A percentile compares a stretch with the other conserved stretches of the same genome.
Conservation (phyloP, 306 rosid species). For the Lablab purpureus region DNA sequence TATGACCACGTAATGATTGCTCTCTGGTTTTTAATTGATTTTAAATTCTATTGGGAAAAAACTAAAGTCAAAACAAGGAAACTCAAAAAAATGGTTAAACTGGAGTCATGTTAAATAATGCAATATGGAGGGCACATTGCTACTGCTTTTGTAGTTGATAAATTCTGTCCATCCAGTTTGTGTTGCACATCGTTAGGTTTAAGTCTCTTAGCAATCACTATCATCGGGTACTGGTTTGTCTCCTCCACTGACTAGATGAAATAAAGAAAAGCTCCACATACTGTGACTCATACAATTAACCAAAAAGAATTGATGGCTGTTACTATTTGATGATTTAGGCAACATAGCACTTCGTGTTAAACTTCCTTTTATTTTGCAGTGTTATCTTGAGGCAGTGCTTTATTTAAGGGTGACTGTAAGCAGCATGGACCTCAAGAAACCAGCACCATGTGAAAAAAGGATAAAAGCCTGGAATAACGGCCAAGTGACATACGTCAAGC, state of each 20-base stretch:
- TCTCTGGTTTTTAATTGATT: not conserved
- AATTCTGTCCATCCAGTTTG: slow-evolving; percentile 53
- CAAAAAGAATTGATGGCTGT: not conserved
- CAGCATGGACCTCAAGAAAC: slow-evolving; percentile 27
- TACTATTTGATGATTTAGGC: slow-evolving; percentile 24
- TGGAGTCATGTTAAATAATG: slow-evolving; percentile 47
- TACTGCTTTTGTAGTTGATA: slow-evolving; percentile 42
- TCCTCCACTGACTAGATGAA: slow-evolving; percentile 45
- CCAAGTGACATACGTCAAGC: slow-evolving; percentile 49
- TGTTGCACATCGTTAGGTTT: slow-evolving; percentile 42
- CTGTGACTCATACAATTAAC: slow-evolving; percentile 34
- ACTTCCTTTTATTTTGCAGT: slow-evolving; percentile 30
- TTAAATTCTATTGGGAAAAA: not conserved
- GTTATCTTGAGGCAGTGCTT: slow-evolving; percentile 14
- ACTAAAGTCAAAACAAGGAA: slow-evolving; percentile 3
- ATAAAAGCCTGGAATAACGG: slow-evolving; percentile 46
- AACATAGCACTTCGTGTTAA: slow-evolving; percentile 22
- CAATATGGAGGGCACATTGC: slow-evolving; percentile 44
- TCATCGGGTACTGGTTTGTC: slow-evolving; percentile 42
- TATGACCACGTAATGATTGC: slow-evolving; percentile 28
- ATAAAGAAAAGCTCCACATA: slow-evolving; percentile 45
- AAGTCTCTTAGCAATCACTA: slow-evolving; percentile 49
- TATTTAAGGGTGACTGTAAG: slow-evolving; percentile 34
- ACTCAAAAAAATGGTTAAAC: not conserved
- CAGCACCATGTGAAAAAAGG: slow-evolving; percentile 28